phyloP scores from a whole-genome alignment of 768 basidiomycete genomes.

The Gloeopeniophorella convolvens region DNA sequence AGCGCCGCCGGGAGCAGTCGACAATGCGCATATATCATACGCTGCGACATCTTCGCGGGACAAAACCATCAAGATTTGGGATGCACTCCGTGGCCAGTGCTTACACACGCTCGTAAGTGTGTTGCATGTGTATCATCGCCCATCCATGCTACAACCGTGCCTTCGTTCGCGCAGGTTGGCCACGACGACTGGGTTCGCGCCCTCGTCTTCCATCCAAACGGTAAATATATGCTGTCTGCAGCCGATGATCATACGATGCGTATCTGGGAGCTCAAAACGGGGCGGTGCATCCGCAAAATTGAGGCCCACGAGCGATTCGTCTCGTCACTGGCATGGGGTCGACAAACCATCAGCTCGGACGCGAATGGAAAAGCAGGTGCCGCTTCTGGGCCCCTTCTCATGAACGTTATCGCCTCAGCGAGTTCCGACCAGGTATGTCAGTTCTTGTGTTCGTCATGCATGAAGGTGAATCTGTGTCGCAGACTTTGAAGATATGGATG shows the following conservation, averaged over 20 bases:
- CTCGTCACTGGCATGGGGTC: conserved; percentile 19
- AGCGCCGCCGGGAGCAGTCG: conserved; percentile 26
- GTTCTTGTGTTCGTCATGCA: background rate
- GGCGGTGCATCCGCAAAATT: conserved; percentile 35
- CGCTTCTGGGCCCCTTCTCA: conserved; percentile 11
- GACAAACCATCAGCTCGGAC: conserved; percentile 15
- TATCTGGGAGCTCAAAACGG: conserved; percentile 50
- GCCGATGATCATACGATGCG: conserved; percentile 55
- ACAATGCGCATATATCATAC: conserved; percentile 33
- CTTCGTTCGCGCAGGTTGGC: conserved; percentile 29
- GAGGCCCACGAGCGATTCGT: conserved; percentile 21
- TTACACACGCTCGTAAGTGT: conserved; percentile 39
- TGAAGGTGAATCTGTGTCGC: background rate
- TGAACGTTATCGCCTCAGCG: conserved; percentile 21
- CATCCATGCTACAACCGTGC: background rate
- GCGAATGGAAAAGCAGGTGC: conserved; percentile 12
- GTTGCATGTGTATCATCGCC: background rate
- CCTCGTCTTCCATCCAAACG: conserved; percentile 51
- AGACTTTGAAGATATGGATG: conserved; percentile 23
- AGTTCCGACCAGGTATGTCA: conserved; percentile 20
- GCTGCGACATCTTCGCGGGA: conserved; percentile 48
- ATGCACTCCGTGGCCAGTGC: conserved; percentile 42
- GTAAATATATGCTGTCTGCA: conserved; percentile 50
- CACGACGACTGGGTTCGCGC: conserved; percentile 56
- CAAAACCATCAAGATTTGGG: conserved; percentile 51